These are phyloP conservation scores for Talaromyces pinophilus DNA, from an alignment of 2,329 filamentous ascomycete genomes.

Conservation along the genomic window DNA sequence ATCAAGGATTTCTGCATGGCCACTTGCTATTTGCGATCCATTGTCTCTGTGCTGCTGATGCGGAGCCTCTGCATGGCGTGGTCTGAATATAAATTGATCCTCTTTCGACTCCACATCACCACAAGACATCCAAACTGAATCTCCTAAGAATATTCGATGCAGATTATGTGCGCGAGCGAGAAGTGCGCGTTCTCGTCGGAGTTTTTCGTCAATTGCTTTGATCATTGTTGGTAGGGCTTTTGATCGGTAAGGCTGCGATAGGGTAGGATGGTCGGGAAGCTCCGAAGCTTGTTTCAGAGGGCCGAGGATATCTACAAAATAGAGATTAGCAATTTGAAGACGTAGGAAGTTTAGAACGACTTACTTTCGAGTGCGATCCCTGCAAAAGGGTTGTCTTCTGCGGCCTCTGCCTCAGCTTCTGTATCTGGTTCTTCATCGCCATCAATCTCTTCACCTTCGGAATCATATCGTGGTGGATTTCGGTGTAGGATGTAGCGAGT, in stretches of 20 bases:
- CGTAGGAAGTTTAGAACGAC: slow-evolving; percentile 26
- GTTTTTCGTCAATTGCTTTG: slow-evolving; percentile 56
- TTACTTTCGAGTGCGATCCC: slow-evolving; percentile 59
- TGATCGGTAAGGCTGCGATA: slow-evolving; percentile 61
- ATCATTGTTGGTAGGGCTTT: slow-evolving; percentile 61
- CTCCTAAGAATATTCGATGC: slow-evolving; percentile 60
- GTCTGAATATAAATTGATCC: slow-evolving; percentile 52
- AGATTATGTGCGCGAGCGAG: slow-evolving; percentile 61
- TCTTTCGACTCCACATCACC: slow-evolving; percentile 54
- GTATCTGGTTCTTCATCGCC: slow-evolving; percentile 57
- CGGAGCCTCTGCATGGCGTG: slow-evolving; percentile 30
- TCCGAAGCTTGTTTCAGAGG: slow-evolving; percentile 65
- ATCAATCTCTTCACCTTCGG: slow-evolving; percentile 64
- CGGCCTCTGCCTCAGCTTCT: slow-evolving; percentile 59
- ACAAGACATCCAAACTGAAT: slow-evolving; percentile 61
- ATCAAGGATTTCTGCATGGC: not conserved
- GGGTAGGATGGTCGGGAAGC: slow-evolving; percentile 59
- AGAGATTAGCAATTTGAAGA: slow-evolving; percentile 22
- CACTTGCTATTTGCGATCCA: not conserved
- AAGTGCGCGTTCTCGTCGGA: slow-evolving; percentile 58
- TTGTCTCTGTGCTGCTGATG: slow-evolving; percentile 2
- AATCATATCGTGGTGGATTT: slow-evolving; percentile 62
- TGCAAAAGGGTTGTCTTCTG: slow-evolving; percentile 63
- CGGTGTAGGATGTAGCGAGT: slow-evolving; percentile 59
- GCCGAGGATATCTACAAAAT: slow-evolving; percentile 54